These are phyloP conservation scores for Fusarium fujikuroi DNA, from an alignment of 2,329 filamentous ascomycete genomes.

Conservation along the genomic window DNA sequence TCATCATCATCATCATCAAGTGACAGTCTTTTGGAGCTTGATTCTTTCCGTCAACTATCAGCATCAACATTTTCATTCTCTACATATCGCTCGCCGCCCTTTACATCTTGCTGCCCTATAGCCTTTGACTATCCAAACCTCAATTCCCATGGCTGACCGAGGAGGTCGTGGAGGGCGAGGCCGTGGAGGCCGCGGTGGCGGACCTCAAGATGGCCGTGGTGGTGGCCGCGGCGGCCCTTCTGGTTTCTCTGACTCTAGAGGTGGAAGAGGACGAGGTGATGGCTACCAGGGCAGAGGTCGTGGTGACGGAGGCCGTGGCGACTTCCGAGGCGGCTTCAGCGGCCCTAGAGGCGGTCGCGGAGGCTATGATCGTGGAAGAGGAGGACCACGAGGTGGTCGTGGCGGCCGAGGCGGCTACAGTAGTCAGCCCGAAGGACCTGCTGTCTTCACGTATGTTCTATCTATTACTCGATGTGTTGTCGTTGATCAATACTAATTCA, in stretches of 20 bases:
- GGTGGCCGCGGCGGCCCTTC: conserved; percentile 19
- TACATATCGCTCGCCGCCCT: neutral
- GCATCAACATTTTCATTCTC: neutral
- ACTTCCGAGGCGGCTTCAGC: conserved; percentile 29
- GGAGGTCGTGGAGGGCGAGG: conserved; percentile 39
- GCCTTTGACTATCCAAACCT: neutral
- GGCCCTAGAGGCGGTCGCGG: conserved; percentile 36
- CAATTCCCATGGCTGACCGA: conserved; percentile 42
- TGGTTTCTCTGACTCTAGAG: conserved; percentile 21
- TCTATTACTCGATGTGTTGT: neutral
- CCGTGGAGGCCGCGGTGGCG: conserved; percentile 32
- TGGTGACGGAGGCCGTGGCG: conserved; percentile 19
- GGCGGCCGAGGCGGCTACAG: conserved; percentile 19
- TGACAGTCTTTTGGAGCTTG: neutral
- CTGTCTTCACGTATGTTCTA: conserved; percentile 38
- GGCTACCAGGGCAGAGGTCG: conserved; percentile 3
- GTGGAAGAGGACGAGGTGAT: conserved; percentile 38
- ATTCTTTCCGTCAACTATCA: neutral
- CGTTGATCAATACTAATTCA: conserved; percentile 8
- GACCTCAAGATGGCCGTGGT: conserved; percentile 29
- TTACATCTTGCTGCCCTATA: neutral
- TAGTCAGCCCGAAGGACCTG: neutral
- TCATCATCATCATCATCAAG: neutral
- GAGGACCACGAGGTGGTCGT: conserved; percentile 34
- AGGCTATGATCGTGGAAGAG: conserved; percentile 31